phyloP scores from a whole-genome alignment of 371 early-diverging fungal species.

The Mortierella sp. region DNA sequence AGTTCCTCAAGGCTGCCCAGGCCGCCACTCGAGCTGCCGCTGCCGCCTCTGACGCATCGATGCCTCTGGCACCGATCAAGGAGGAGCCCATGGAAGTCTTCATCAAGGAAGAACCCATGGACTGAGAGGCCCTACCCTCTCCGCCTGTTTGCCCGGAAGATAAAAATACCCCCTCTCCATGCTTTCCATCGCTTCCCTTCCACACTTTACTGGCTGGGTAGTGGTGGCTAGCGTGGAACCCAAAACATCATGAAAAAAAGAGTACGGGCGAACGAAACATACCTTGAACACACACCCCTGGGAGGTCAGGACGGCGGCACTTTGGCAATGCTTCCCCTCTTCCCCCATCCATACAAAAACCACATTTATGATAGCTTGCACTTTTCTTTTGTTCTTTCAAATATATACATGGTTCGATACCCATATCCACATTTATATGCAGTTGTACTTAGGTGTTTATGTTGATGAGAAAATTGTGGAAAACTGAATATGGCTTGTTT shows the following conservation, averaged over 20 bases:
- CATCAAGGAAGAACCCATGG: conserved; percentile 55
- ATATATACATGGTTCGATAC: not conserved
- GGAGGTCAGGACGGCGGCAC: not conserved
- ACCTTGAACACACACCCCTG: not conserved
- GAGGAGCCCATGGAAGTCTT: conserved; percentile 53
- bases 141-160: conserved; percentile 39
- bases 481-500: no score
- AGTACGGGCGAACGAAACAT: conserved; percentile 27
- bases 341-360: not conserved
- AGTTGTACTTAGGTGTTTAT: not conserved
- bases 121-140: conserved; percentile 17
- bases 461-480: no score
- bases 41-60: conserved; percentile 7
- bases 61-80: conserved; percentile 42
- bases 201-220: not conserved
- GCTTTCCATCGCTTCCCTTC: not conserved
- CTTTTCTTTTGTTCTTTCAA: not conserved
- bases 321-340: not conserved
- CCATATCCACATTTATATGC: not conserved
- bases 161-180: conserved; percentile 7
- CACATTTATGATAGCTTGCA: conserved; percentile 10
- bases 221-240: not conserved
- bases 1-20: conserved; percentile 19
- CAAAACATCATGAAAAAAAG: conserved; percentile 40
- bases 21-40: conserved; percentile 18